These are phyloP conservation scores for Suhomyces wounanorum DNA, from an alignment of 1,139 yeast genomes.

Conservation along the genomic window DNA sequence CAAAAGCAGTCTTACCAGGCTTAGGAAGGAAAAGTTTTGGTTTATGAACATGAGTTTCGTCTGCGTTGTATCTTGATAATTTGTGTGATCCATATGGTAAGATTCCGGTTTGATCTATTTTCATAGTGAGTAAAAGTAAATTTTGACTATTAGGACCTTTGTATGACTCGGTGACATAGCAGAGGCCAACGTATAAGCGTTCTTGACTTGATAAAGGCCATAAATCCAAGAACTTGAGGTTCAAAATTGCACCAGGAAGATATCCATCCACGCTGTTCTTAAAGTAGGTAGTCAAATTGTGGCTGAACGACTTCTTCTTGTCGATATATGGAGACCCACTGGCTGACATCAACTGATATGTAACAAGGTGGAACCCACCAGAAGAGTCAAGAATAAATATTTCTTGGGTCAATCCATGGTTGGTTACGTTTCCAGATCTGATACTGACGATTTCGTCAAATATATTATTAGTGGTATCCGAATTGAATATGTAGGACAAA, in stretches of 20 bases:
- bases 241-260: conserved; percentile 36
- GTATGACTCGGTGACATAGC: conserved; percentile 29
- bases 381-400: conserved; percentile 48
- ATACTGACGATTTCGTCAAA: conserved; percentile 59
- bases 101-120: conserved; percentile 54
- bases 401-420: conserved; percentile 50
- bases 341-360: conserved; percentile 36
- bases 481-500: conserved; percentile 29
- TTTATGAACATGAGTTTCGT: conserved; percentile 17
- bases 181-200: conserved; percentile 52
- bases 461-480: conserved; percentile 26
- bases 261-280: conserved; percentile 43
- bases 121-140: conserved; percentile 55
- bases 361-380: conserved; percentile 41
- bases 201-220: conserved; percentile 38
- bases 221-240: conserved; percentile 55
- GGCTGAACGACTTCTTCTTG: conserved; percentile 29
- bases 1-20: conserved; percentile 64
- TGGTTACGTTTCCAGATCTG: conserved; percentile 54
- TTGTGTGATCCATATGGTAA: conserved; percentile 63
- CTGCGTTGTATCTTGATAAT: conserved; percentile 38
- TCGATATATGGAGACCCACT: conserved; percentile 33
- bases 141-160: conserved; percentile 21
- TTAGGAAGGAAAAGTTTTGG: conserved; percentile 63
- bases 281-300: conserved; percentile 31